Evolutionary conservation across 345 rosid genomes (phyloP), one percentile per base, ranked within the genome.

Genomic region (Streptanthus diversifolius): DNA sequence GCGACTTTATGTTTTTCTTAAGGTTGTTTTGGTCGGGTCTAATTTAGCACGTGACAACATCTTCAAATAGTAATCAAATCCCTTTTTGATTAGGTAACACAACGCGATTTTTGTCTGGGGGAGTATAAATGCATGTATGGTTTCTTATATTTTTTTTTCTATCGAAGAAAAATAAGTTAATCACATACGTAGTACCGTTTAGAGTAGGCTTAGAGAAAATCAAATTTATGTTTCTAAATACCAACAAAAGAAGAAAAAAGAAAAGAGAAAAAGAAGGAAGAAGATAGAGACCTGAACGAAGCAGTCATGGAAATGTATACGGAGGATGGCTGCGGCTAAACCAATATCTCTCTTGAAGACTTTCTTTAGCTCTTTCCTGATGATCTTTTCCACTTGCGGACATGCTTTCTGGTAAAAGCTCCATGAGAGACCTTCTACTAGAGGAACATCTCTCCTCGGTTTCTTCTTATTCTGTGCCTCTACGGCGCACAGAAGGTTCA

Each of bases 221-320:
- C 21, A 36, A 37, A 25, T 11, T 47, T 8, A 15, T 39, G 3
- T 17, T 11, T 3, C 25, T 60, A 17, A 17, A 17, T 9, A 33
- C 5, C 36, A 53, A 63, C 12, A 17, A 4, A 29, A 47, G n/a
- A n/a, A n/a, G n/a, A 14, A 35, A 12, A 17, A 17, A 13, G 0
- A 61, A 22, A 5, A n/a, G 27, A 61, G 3, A 36, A 24, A n/a
- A 24, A 60, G 19, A 33, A 14, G 19, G 14, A 49, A 14, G 7
- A 21, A 41, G 33, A 54, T 54, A n/a, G 8, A 35, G 48, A 89
- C 98, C 97, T 85, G 85, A 63, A 93, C 98, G 52, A 90, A 93
- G 88, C 98, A 93, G 69, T 90, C 97, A 39, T 93, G 98, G 81
- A 93, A 93, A 75, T 88, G 96, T 63, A 89, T 86, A 63, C 97